A percentile compares a stretch with the other conserved stretches of the same genome.
Conservation (phyloP, 164 flowering plant species). For the Aristolochia fimbriata region DNA sequence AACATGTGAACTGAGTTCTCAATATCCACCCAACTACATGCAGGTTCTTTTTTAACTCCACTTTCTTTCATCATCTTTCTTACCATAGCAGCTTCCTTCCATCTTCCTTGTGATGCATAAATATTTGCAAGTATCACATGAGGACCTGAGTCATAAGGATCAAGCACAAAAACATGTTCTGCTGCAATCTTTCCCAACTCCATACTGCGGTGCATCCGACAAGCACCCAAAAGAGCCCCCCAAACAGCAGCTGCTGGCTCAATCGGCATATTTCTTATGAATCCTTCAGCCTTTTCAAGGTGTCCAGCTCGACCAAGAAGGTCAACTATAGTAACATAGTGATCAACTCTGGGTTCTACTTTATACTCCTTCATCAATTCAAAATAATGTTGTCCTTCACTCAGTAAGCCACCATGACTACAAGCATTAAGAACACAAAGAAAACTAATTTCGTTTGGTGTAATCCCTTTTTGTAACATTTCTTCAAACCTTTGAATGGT, state of each 20-base stretch:
- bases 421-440: slow-evolving; percentile 66
- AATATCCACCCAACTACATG: slow-evolving; percentile 71
- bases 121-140: slow-evolving; percentile 48
- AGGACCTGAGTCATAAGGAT: slow-evolving; percentile 54
- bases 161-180: slow-evolving; percentile 50
- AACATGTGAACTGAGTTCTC: slow-evolving; percentile 48
- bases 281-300: slow-evolving; percentile 34
- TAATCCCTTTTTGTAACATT: slow-evolving; percentile 34
- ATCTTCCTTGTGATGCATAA: slow-evolving; percentile 55
- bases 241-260: slow-evolving; percentile 50
- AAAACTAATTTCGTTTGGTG: slow-evolving; percentile 52
- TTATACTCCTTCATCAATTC: slow-evolving; percentile 38
- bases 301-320: slow-evolving; percentile 64
- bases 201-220: slow-evolving; percentile 54
- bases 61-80: slow-evolving; percentile 45
- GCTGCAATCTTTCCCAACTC: slow-evolving; percentile 58
- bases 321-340: slow-evolving; percentile 57
- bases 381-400: slow-evolving; percentile 44
- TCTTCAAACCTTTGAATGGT: slow-evolving; percentile 31
- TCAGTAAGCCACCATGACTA: slow-evolving; percentile 54
- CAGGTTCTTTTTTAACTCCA: slow-evolving; percentile 62
- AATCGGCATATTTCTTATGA: slow-evolving; percentile 46
- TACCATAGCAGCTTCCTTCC: slow-evolving; percentile 44
- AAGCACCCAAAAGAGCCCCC: slow-evolving; percentile 65
- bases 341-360: slow-evolving; percentile 37